Base-by-base conservation (phyloP, 495 filamentous ascomycete species). In the Lasiosphaeriaceae sp. region DNA sequence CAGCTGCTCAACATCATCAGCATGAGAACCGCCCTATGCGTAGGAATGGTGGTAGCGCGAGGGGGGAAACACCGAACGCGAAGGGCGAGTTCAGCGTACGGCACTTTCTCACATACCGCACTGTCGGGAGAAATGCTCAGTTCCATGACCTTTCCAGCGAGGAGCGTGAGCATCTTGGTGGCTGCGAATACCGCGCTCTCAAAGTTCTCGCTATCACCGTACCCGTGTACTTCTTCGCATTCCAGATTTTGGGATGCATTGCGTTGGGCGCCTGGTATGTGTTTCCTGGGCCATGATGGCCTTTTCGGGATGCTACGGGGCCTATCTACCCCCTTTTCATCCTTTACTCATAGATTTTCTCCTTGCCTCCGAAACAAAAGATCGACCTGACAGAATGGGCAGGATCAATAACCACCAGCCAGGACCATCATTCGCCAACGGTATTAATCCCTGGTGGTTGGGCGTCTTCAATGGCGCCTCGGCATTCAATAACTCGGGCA, bases 401-500 rank as follows among this genome's bases (percentile, higher is more conserved):
- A 43, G 39, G 77, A 76, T 94, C 29, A 76, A 82, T 16, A 72
- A 74, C 48, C 81, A 90, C 57, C 74, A 78, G 47, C 74, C 84
- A 8, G 75, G 77, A 43, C 66, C 82, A 11, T 74, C 89, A 0
- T 66, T 74, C n/a, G 69, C 64, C 22, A 95, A 95, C 68, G 88
- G 86, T 1, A 77, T 88, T 14, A 71, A 72, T 41, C 67, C 76
- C n/a, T 83, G 79, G 78, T 90, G 86, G 87, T 74, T 82, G 41
- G 86, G 86, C 16, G 78, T 83, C 26, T 90, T 90, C 71, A 84
- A 87, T 61, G 80, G 81, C 39, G 76, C 83, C 16, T 90, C 86
- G 49, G 91, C 89, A 2, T 96, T 96, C 70, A 92, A 89, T 61
- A 96, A 95, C 65, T 87, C 81, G 20, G 91, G 91, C 20, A 92